Percentiles rank a stretch among this genome's conserved stretches.
Evolutionary conservation across 1,284 basidiomycete species (phyloP).

Genomic region (Neotropicomus parvogracilis): DNA sequence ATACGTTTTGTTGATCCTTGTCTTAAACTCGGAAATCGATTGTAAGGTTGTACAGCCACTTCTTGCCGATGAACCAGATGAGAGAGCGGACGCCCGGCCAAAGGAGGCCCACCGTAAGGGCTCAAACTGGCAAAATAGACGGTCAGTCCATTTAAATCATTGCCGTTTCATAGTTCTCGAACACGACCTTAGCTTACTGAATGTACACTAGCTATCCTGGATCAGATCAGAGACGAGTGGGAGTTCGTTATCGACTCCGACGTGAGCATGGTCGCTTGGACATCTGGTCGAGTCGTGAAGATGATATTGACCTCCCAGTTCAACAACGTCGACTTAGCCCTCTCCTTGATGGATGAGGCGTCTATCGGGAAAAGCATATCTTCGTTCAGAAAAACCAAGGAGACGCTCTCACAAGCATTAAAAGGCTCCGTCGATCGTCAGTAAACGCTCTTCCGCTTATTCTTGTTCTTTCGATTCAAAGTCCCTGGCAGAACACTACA

Average conservation of each 20-base stretch:
- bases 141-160: constrained; percentile 46
- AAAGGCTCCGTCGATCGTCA: constrained; percentile 83
- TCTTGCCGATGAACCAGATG: too few species aligned
- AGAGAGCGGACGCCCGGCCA: constrained; percentile 64
- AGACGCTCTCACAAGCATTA: constrained; percentile 70
- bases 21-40: too few species aligned
- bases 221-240: constrained; percentile 87
- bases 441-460: constrained; percentile 32
- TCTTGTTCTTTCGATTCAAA: constrained; percentile 1
- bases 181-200: constrained; percentile 4
- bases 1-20: too few species aligned
- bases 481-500: constrained; percentile 67
- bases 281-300: background rate
- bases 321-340: constrained; percentile 86
- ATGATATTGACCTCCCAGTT: constrained; percentile 50
- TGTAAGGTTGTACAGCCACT: too few species aligned
- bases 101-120: constrained; percentile 48
- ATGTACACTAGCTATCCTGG: constrained; percentile 62
- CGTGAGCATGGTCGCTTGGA: constrained; percentile 42
- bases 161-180: background rate
- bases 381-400: constrained; percentile 73
- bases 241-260: constrained; percentile 83
- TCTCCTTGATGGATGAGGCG: constrained; percentile 77
- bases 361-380: constrained; percentile 67
- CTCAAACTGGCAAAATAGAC: constrained; percentile 70